Conservation (phyloP, 139 green algal species). For the Chloropicon primus region DNA sequence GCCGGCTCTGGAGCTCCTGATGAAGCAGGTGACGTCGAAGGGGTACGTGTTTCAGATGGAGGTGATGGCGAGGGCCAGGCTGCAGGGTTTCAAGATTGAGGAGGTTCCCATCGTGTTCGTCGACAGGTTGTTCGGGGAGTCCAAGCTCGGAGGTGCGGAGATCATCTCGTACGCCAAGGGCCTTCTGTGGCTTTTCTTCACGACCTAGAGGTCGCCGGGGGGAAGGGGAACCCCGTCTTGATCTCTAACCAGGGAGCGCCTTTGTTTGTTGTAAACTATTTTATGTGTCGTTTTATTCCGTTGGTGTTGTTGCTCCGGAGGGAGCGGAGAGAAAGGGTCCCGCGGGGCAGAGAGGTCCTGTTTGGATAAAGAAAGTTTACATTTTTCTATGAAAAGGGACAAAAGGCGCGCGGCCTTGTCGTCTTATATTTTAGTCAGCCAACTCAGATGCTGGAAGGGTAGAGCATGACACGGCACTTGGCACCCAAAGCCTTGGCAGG, state of each 20-base stretch:
- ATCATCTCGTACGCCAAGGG: conserved; percentile 73
- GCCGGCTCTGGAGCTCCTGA: conserved; percentile 25
- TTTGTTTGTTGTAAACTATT: too few species aligned
- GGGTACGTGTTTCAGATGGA: conserved; percentile 86
- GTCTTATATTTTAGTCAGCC: too few species aligned
- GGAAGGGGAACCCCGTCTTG: too few species aligned
- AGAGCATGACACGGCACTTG: not conserved
- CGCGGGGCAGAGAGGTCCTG: too few species aligned
- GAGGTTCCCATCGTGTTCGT: conserved; percentile 98
- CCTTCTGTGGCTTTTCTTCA: conserved; percentile 69
- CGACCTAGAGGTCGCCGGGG: conserved; percentile 30
- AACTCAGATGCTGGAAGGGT: not conserved
- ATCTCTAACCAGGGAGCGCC: too few species aligned
- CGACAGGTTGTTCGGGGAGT: conserved; percentile 81
- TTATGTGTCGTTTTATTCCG: too few species aligned
- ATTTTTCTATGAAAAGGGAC: not conserved
- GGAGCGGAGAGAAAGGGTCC: too few species aligned
- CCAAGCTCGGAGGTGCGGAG: conserved; percentile 82
- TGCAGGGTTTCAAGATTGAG: conserved; percentile 33
- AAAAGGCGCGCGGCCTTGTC: not conserved
- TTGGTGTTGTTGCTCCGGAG: too few species aligned
- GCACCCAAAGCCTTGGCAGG: conserved; percentile 44
- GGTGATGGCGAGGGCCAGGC: conserved; percentile 70
- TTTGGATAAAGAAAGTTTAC: not conserved
- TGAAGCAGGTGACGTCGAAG: conserved; percentile 26